Evolutionary conservation across 2,329 filamentous ascomycete species (phyloP).

Genomic region (Fusarium sublunatum): DNA sequence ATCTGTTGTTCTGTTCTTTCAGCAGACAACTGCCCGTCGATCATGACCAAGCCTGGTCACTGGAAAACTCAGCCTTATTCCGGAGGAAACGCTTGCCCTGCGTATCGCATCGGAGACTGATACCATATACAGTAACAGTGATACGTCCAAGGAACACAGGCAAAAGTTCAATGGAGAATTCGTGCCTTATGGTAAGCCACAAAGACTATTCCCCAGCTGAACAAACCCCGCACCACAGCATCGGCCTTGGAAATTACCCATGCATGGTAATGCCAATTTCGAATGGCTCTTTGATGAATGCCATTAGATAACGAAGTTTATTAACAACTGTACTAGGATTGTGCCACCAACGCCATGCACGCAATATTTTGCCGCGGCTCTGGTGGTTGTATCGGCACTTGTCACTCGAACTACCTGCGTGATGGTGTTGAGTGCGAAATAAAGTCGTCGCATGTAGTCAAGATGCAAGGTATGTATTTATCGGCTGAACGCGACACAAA

Average conservation of each 20-base stretch:
- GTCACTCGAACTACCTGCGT: slow-evolving; percentile 19
- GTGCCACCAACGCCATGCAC: slow-evolving; percentile 20
- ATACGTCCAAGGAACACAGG: background rate
- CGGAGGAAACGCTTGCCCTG: slow-evolving; percentile 11
- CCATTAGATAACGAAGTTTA: slow-evolving; percentile 24
- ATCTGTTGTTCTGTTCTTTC: slow-evolving; percentile 32
- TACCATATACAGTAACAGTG: slow-evolving; percentile 6
- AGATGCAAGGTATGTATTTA: slow-evolving; percentile 23
- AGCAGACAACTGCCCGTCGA: slow-evolving; percentile 36
- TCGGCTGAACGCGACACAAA: slow-evolving; percentile 33
- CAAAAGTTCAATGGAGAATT: slow-evolving; percentile 6
- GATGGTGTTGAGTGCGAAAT: slow-evolving; percentile 15
- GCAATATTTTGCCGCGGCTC: slow-evolving; percentile 7
- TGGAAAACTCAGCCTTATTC: slow-evolving; percentile 37
- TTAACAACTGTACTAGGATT: background rate
- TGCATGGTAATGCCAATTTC: slow-evolving; percentile 38
- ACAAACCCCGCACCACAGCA: slow-evolving; percentile 18
- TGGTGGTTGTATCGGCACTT: slow-evolving; percentile 16
- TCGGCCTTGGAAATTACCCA: slow-evolving; percentile 37
- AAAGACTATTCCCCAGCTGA: slow-evolving; percentile 14
- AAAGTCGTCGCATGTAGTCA: slow-evolving; percentile 11
- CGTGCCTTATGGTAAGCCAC: slow-evolving; percentile 23
- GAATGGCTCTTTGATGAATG: slow-evolving; percentile 38
- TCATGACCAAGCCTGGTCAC: slow-evolving; percentile 26
- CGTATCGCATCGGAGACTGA: slow-evolving; percentile 5